Evolutionary conservation across 345 rosid species (phyloP).

Genomic region (Citrus reticulata): DNA sequence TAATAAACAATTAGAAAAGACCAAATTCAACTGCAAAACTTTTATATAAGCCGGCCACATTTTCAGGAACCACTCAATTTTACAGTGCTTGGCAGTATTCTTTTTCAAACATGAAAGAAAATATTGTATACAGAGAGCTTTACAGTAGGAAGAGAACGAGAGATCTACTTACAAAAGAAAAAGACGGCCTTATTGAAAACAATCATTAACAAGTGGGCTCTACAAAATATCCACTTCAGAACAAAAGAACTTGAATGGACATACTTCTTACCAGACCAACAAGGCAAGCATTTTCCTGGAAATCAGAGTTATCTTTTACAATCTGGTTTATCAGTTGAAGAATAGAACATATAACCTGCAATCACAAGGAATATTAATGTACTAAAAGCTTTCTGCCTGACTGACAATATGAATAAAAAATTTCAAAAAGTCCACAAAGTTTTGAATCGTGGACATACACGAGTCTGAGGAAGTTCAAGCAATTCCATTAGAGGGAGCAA

Average conservation of each 20-base stretch:
- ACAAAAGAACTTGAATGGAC: conserved; percentile 11
- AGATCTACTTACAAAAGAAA: neutral
- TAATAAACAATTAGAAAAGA: neutral
- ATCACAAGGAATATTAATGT: conserved; percentile 9
- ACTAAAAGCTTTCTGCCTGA: conserved; percentile 11
- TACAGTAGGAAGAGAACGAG: neutral
- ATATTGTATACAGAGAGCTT: neutral
- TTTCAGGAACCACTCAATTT: neutral
- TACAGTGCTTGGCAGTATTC: neutral
- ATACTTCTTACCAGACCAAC: conserved; percentile 68
- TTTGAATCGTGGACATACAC: conserved; percentile 49
- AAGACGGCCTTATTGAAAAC: neutral
- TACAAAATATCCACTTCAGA: neutral
- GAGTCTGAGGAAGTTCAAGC: conserved; percentile 76
- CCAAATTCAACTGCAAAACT: neutral
- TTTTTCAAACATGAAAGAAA: neutral
- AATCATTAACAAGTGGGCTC: neutral
- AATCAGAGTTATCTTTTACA: conserved; percentile 76
- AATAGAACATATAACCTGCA: conserved; percentile 84
- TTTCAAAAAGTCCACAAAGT: neutral
- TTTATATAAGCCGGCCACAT: neutral
- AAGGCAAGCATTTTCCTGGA: conserved; percentile 98
- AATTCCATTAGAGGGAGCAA: conserved; percentile 88
- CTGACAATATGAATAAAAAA: neutral
- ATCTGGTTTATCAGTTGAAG: conserved; percentile 87